Percentiles rank a stretch among this genome's conserved stretches.
These are phyloP conservation scores for Eutrema heterophyllum DNA, from an alignment of 345 rosid species.

Conservation along the genomic window DNA sequence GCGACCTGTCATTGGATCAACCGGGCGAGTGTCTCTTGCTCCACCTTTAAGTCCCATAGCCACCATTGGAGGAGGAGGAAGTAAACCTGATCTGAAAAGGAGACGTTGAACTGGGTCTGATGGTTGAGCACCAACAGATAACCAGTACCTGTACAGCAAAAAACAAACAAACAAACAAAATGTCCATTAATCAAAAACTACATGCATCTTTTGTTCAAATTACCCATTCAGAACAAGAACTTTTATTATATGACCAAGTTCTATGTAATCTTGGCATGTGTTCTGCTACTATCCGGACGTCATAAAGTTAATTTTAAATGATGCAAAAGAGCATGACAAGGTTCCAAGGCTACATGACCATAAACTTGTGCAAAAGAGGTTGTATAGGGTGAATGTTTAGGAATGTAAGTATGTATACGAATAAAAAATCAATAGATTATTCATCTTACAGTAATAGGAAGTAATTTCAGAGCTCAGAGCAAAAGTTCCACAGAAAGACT, in stretches of 20 bases:
- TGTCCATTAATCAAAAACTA: neutral
- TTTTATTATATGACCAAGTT: neutral
- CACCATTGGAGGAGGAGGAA: conserved; percentile 87
- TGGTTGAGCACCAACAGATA: conserved; percentile 95
- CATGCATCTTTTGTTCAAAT: neutral
- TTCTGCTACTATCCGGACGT: neutral
- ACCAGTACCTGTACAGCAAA: conserved; percentile 60
- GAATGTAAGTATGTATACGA: neutral
- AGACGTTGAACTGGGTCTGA: conserved; percentile 77
- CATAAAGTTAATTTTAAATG: neutral
- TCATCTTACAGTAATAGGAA: neutral
- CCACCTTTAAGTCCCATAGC: conserved; percentile 91
- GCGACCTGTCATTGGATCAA: conserved; percentile 79
- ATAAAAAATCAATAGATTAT: neutral
- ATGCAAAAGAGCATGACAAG: neutral
- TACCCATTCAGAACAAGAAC: neutral
- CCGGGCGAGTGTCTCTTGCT: conserved; percentile 54
- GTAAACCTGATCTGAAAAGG: conserved; percentile 78
- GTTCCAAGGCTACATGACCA: neutral
- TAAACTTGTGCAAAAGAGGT: neutral
- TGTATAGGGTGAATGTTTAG: neutral
- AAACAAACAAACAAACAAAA: neutral
- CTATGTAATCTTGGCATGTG: neutral
- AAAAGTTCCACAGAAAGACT: neutral
- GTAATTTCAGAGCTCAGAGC: neutral